Evolutionary conservation across 2,329 filamentous ascomycete species (phyloP).

Genomic region (Talaromyces sp.): DNA sequence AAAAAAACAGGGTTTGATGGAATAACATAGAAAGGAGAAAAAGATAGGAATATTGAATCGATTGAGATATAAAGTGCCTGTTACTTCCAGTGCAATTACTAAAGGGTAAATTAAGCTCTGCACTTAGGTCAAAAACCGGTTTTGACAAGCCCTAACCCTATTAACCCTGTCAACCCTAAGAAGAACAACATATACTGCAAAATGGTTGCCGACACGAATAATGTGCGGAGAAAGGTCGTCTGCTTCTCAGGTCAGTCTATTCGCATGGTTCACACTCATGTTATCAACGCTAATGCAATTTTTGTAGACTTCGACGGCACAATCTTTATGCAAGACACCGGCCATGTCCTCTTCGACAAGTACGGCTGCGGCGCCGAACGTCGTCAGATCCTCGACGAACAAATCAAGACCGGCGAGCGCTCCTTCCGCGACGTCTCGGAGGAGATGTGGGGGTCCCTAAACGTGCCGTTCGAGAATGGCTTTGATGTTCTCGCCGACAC

Average conservation of each 20-base stretch:
- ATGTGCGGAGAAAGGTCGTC: conserved; percentile 9
- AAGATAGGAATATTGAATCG: no score
- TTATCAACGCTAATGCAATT: neutral
- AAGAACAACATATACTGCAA: neutral
- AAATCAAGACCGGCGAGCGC: conserved; percentile 63
- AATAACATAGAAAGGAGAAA: neutral
- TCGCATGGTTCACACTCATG: neutral
- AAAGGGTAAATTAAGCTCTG: no score
- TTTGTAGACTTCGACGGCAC: conserved; percentile 69
- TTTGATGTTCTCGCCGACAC: conserved; percentile 62
- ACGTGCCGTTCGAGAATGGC: conserved; percentile 65
- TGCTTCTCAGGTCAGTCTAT: conserved; percentile 9
- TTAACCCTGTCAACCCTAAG: neutral
- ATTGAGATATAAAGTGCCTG: neutral
- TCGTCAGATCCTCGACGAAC: conserved; percentile 57
- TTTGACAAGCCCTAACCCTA: neutral
- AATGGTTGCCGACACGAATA: conserved; percentile 5
- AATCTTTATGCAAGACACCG: conserved; percentile 69
- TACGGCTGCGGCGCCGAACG: conserved; percentile 60
- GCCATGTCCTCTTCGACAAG: conserved; percentile 65
- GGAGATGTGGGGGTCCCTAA: conserved; percentile 67
- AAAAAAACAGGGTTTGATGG: neutral
- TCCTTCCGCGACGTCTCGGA: conserved; percentile 68
- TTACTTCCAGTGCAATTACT: no score
- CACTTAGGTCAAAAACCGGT: neutral